Evolutionary conservation across 306 rosid genomes (phyloP), one percentile per base, ranked within the genome.

Genomic region (Prunus campanulata): DNA sequence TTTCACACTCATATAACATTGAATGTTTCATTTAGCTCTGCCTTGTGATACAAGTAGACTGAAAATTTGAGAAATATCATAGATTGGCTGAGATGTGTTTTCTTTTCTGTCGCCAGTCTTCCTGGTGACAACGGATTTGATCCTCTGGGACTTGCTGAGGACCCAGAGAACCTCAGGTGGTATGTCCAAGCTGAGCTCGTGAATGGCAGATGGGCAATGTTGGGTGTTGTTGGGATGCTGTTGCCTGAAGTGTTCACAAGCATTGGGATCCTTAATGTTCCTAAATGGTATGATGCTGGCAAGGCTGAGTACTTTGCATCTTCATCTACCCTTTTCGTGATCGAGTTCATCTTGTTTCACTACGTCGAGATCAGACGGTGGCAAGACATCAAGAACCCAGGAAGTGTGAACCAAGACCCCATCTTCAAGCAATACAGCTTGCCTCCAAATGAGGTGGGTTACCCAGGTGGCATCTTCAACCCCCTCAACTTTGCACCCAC

Each of bases 381-480:
- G 99, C 99, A 96, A 76, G 99, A 96, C 85, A 96, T 96, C 39
- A 96, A 96, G 86, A 92, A 96, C 94, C 99, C 99, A 30, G 99
- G 98, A 48, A 48, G 93, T 76, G 98, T 96, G 30, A 96, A 96
- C 86, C 99, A 96, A 83, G 99, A 96, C 62, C 99, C 99, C 78
- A 96, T 96, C 90, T 95, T 95, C 62, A 95, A 95, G 91, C 99
- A 92, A 71, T 92, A 95, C 82, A 95, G 99, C 82, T 81, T 96
- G 70, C 93, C 99, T 4, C 88, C 88, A 0, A 63, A 91, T 51
- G 98, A 96, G 22, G 49, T 32, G 22, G 99, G 99, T 3, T 96
- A 96, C 90, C 99, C 99, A 3, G 99, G 99, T 14, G 89, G 97
- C 74, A 77, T 92, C 25, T 96, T 96, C 71, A 96, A 96, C 87